Evolutionary conservation across 257 asterid species (phyloP).

Genomic region (Przewalskia tangutica): DNA sequence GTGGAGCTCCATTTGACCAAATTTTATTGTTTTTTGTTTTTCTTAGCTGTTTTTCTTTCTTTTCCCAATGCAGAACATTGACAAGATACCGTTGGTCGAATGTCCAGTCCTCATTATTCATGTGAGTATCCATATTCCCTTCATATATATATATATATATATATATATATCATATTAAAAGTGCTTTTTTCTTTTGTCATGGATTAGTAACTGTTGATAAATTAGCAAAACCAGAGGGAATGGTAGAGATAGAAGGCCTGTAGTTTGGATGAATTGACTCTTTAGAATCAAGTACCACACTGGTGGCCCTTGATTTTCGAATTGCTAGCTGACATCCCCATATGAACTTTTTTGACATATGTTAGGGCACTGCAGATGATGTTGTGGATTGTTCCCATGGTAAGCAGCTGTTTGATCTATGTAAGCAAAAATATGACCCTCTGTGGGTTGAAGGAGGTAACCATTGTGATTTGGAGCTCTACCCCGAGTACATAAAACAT

Average conservation of each 20-base stretch:
- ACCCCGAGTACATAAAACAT: conserved; percentile 47
- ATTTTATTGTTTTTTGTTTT: background rate
- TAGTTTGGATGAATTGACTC: background rate
- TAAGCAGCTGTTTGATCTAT: conserved; percentile 39
- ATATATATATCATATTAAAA: background rate
- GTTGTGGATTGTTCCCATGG: conserved; percentile 56
- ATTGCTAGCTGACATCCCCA: background rate
- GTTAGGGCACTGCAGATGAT: conserved; percentile 51
- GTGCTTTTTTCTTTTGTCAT: background rate
- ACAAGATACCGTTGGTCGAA: conserved; percentile 14
- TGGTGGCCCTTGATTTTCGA: background rate
- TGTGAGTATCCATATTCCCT: conserved; percentile 3
- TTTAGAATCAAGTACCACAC: background rate
- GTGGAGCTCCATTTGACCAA: background rate
- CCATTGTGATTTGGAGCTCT: conserved; percentile 48
- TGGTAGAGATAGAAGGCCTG: background rate
- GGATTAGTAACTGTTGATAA: background rate
- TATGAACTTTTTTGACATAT: background rate
- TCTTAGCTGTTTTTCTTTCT: background rate
- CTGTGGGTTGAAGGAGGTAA: conserved; percentile 53
- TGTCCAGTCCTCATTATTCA: conserved; percentile 17
- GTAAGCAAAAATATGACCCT: conserved; percentile 42
- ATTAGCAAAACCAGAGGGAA: background rate
- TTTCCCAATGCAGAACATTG: conserved; percentile 13
- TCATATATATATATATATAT: conserved; percentile 2